Conservation (phyloP, 2,329 filamentous ascomycete genomes). For the Fusarium armeniacum region DNA sequence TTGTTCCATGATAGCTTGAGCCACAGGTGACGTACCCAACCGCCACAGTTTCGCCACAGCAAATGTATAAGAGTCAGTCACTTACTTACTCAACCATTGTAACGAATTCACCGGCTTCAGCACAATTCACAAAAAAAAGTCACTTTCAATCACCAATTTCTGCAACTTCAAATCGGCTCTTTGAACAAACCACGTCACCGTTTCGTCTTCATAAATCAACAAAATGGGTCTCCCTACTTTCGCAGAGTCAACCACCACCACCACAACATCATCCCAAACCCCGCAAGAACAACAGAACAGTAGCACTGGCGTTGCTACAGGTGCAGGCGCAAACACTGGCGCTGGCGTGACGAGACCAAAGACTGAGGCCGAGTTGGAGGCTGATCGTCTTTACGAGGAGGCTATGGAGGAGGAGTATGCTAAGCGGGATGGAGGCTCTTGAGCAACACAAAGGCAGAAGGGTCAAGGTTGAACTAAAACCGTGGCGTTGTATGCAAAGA, state of each 20-base stretch:
- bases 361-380: conserved; percentile 64
- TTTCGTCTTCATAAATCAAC: background rate
- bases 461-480: background rate
- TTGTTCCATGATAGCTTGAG: conserved; percentile 32
- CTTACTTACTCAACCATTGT: background rate
- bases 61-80: conserved; percentile 42
- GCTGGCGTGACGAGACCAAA: conserved; percentile 62
- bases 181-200: background rate
- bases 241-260: conserved; percentile 29
- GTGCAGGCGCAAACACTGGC: conserved; percentile 65
- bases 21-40: conserved; percentile 50
- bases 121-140: background rate
- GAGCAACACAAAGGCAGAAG: too few relatives aligned
- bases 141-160: background rate
- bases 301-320: conserved; percentile 49
- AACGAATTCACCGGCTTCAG: conserved; percentile 4
- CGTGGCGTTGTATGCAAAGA: background rate
- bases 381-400: conserved; percentile 66
- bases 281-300: conserved; percentile 34
- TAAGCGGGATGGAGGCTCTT: conserved; percentile 66
- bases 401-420: conserved; percentile 69
- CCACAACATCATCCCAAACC: conserved; percentile 15
- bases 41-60: conserved; percentile 47
- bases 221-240: conserved; percentile 52
- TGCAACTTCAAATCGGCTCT: background rate